Evolutionary conservation across 2,329 filamentous ascomycete genomes (phyloP).

Genomic region (Colletotrichum brevisporum): DNA sequence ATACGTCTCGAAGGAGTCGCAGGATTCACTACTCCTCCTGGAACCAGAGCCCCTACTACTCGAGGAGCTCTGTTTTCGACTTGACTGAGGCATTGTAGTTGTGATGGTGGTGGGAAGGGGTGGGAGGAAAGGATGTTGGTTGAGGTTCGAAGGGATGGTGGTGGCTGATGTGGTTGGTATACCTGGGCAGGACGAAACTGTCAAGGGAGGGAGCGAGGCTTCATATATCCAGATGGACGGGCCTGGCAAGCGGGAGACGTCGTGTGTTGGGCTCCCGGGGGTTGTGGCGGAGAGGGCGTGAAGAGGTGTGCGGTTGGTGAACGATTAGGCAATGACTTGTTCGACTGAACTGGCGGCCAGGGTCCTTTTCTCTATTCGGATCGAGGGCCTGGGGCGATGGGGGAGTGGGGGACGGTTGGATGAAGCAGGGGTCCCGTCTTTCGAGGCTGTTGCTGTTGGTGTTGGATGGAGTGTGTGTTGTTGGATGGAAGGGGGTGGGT

Average conservation of each 20-base stretch:
- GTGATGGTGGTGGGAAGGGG: not conserved
- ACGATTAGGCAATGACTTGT: slow-evolving; percentile 34
- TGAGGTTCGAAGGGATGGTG: slow-evolving; percentile 19
- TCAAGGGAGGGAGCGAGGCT: slow-evolving; percentile 29
- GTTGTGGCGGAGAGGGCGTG: slow-evolving; percentile 14
- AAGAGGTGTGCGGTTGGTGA: slow-evolving; percentile 32
- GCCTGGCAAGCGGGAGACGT: not conserved
- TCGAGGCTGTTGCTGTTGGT: slow-evolving; percentile 23
- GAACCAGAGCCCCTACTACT: slow-evolving; percentile 55
- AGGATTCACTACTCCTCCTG: slow-evolving; percentile 58
- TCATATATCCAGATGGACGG: slow-evolving; percentile 33
- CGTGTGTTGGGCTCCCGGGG: slow-evolving; percentile 11
- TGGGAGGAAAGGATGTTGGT: slow-evolving; percentile 1
- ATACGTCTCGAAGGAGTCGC: slow-evolving; percentile 58
- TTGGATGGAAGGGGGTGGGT: slow-evolving; percentile 6
- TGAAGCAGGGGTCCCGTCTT: slow-evolving; percentile 31
- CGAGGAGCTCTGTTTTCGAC: slow-evolving; percentile 53
- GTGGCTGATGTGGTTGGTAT: slow-evolving; percentile 4
- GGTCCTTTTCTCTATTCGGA: slow-evolving; percentile 27
- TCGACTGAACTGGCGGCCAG: slow-evolving; percentile 20
- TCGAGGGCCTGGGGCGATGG: slow-evolving; percentile 27
- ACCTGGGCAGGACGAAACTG: not conserved
- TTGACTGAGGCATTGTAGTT: slow-evolving; percentile 51
- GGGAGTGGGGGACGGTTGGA: slow-evolving; percentile 32
- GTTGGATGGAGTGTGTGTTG: too few species aligned